Evolutionary conservation across 768 basidiomycete species (phyloP), one percentile per base, ranked within the genome.

Genomic region (Gyrodon lividus): DNA sequence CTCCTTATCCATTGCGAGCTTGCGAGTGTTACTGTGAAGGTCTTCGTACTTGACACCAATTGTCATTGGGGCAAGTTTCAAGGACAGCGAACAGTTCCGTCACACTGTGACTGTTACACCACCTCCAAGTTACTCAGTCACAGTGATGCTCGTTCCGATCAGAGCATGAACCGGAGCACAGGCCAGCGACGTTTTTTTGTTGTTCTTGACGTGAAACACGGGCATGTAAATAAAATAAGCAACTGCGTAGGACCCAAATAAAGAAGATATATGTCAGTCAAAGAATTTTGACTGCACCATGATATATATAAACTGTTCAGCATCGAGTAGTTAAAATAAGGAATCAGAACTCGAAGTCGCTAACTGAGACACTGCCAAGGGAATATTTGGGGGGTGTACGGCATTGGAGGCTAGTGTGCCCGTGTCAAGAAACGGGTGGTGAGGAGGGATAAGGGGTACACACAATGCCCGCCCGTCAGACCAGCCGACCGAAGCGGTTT

Each of bases 1-100:
- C 59, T 82, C 75, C 55, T 64, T 74, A 42, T 83, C 77, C 82
- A 83, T 77, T 37, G 72, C 50, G 20, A 43, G 38, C 14, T 43
- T 35, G 41, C 14, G 17, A 33, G 24, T 6, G 22, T 33, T 23
- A 34, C 26, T 16, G 51, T 8, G 52, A 44, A n/a, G 42, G 53
- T 46, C 30, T 31, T 31, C 24, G 24, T 26, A 7, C 24, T 26
- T 26, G 24, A 26, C 24, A 8, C 24, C 24, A 8, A 26, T 26
- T 26, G 28, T n/a, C n/a, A n/a, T n/a, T n/a, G n/a, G n/a, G n/a
- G 24, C 24, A 26, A 26, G 24, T 26, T 26, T 7, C 12, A 31
- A 31, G 31, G 5, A 12, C 10, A 13, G 31, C 30, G 10, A 10
- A 10, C 30, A 3, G 10, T 35, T 13, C 19, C 43, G 62, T 67